Conservation (phyloP, 2,329 filamentous ascomycete genomes). For the Tolypocladium endophyticum region DNA sequence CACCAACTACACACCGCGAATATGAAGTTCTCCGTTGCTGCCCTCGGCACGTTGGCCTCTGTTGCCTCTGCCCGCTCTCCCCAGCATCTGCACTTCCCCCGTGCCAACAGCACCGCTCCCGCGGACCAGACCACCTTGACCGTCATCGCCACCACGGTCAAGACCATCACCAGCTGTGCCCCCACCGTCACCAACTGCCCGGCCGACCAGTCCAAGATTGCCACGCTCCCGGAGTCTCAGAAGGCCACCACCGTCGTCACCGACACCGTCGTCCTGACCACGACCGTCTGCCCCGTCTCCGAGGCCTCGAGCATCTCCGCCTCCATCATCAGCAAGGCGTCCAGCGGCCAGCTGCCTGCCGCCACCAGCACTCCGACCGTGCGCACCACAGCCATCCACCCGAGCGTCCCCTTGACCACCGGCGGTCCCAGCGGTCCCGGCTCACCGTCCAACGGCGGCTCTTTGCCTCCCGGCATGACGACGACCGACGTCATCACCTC, state of each 20-base stretch:
- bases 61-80: conserved; percentile 29
- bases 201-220: conserved; percentile 18
- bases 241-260: conserved; percentile 23
- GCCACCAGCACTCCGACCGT: conserved; percentile 17
- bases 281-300: conserved; percentile 34
- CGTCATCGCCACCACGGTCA: conserved; percentile 42
- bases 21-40: conserved; percentile 36
- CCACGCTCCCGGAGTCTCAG: conserved; percentile 23
- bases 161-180: conserved; percentile 48
- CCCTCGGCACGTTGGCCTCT: conserved; percentile 33
- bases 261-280: conserved; percentile 27
- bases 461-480: conserved; percentile 6
- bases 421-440: conserved; percentile 22
- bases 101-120: conserved; percentile 15
- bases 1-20: conserved; percentile 17
- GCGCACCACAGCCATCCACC: not conserved
- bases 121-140: conserved; percentile 28
- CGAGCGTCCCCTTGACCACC: conserved; percentile 15
- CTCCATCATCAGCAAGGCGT: conserved; percentile 23
- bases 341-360: conserved; percentile 26
- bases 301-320: conserved; percentile 30
- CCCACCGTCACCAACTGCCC: conserved; percentile 48
- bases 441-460: conserved; percentile 6
- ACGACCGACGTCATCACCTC: conserved; percentile 18
- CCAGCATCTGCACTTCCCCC: conserved; percentile 19